Conservation (phyloP, 2,329 filamentous ascomycete genomes). For the Venturia asperata region DNA sequence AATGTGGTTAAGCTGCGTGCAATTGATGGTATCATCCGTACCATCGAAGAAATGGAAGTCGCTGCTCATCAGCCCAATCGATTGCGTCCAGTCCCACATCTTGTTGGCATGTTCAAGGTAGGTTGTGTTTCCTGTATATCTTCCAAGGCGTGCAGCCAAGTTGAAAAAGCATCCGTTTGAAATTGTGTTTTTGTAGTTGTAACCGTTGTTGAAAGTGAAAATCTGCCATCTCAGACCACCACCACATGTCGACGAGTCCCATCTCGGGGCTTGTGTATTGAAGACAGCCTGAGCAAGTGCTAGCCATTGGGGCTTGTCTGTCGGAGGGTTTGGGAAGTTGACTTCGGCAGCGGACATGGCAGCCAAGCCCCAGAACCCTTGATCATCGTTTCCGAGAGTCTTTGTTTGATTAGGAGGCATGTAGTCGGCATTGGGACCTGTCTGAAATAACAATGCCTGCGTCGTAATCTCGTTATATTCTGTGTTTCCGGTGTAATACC, state of each 20-base stretch:
- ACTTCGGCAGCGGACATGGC: conserved; percentile 51
- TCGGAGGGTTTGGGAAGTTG: conserved; percentile 38
- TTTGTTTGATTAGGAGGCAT: conserved; percentile 36
- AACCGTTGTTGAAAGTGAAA: conserved; percentile 44
- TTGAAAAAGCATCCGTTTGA: conserved; percentile 48
- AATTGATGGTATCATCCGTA: conserved; percentile 38
- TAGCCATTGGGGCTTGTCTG: conserved; percentile 26
- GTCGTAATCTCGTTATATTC: conserved; percentile 38
- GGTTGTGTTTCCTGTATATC: conserved; percentile 39
- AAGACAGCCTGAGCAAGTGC: conserved; percentile 33
- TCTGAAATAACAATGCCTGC: conserved; percentile 38
- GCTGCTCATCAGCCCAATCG: conserved; percentile 53
- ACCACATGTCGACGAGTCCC: conserved; percentile 33
- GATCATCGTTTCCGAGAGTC: conserved; percentile 52
- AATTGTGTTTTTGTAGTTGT: conserved; percentile 38
- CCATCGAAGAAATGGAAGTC: conserved; percentile 41
- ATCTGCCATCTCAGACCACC: conserved; percentile 36
- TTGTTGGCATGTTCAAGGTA: conserved; percentile 57
- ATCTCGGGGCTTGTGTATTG: conserved; percentile 33
- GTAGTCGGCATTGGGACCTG: conserved; percentile 37
- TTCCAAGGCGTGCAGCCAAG: conserved; percentile 36
- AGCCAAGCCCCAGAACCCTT: conserved; percentile 51
- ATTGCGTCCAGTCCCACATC: conserved; percentile 32
- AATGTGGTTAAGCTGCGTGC: conserved; percentile 42
- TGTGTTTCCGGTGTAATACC: conserved; percentile 37